These are phyloP conservation scores for Blastobotrys aristatus DNA, from an alignment of 1,139 yeast genomes.

Conservation along the genomic window DNA sequence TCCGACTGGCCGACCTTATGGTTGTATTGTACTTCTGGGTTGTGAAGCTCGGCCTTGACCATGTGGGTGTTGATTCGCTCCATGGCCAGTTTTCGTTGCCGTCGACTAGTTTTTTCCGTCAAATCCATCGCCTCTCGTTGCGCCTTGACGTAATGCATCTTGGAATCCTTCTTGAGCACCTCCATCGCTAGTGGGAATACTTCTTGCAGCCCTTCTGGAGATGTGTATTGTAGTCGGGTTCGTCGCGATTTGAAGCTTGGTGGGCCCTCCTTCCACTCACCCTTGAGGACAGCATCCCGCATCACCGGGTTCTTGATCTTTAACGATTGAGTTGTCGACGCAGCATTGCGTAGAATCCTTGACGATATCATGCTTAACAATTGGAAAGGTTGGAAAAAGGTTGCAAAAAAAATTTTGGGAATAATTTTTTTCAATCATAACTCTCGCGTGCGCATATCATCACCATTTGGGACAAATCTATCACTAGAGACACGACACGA, in stretches of 20 bases:
- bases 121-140: constrained; percentile 27
- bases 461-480: no score
- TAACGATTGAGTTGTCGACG: constrained; percentile 1
- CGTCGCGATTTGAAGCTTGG: constrained; percentile 43
- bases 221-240: constrained; percentile 49
- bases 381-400: neutral
- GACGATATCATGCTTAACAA: constrained; percentile 4
- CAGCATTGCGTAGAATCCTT: constrained; percentile 6
- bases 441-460: neutral
- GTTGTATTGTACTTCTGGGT: constrained; percentile 82
- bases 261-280: constrained; percentile 41
- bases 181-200: constrained; percentile 68
- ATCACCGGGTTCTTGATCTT: constrained; percentile 30
- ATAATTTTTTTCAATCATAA: neutral
- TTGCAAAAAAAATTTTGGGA: constrained; percentile 4
- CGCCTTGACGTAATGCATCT: constrained; percentile 30
- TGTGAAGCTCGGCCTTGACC: constrained; percentile 56
- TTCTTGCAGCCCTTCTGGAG: constrained; percentile 66
- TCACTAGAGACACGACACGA: no score
- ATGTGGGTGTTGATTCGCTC: constrained; percentile 28
- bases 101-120: constrained; percentile 1
- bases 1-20: constrained; percentile 47
- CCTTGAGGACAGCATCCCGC: constrained; percentile 35
- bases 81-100: constrained; percentile 9
- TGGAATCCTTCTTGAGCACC: constrained; percentile 46